Evolutionary conservation across 208 protist genomes (phyloP).

Genomic region (Angomonas ambiguus): DNA sequence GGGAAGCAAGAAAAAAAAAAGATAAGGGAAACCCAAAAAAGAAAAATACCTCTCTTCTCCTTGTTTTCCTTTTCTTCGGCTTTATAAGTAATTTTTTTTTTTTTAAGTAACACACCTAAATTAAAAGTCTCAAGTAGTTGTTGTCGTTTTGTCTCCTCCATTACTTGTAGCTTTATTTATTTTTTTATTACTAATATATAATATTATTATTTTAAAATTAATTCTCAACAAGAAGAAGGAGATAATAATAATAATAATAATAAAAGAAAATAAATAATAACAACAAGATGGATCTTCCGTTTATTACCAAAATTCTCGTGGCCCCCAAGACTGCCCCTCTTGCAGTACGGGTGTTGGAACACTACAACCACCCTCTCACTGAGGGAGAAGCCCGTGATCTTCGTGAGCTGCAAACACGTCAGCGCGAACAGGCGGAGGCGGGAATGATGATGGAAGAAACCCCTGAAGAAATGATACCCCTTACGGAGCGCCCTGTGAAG

Average conservation of each 20-base stretch:
- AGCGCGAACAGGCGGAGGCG: constrained; percentile 52
- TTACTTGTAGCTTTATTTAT: background rate
- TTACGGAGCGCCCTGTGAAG: constrained; percentile 43
- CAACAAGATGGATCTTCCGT: constrained; percentile 53
- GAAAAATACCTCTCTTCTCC: constrained; percentile 5
- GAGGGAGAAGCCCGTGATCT: constrained; percentile 65
- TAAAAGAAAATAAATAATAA: background rate
- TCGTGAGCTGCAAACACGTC: constrained; percentile 31
- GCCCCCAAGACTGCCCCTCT: constrained; percentile 19
- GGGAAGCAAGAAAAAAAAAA: constrained; percentile 2
- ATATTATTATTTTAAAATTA: constrained; percentile 7
- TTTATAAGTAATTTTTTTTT: constrained; percentile 7
- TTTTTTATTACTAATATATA: constrained; percentile 12
- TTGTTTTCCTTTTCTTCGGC: constrained; percentile 6
- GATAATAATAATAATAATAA: constrained; percentile 1
- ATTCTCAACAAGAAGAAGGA: no score
- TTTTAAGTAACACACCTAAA: constrained; percentile 5
- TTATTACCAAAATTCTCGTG: constrained; percentile 48
- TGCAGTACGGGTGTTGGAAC: constrained; percentile 49
- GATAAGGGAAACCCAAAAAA: constrained; percentile 6
- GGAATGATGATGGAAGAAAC: constrained; percentile 46
- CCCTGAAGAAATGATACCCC: constrained; percentile 36
- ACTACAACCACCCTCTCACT: constrained; percentile 73
- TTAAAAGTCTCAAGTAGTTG: background rate
- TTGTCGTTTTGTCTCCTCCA: background rate